Percentiles rank a stretch among this genome's conserved stretches.
Conservation (phyloP, 78 protist genomes). For the Ministeria vibrans region DNA sequence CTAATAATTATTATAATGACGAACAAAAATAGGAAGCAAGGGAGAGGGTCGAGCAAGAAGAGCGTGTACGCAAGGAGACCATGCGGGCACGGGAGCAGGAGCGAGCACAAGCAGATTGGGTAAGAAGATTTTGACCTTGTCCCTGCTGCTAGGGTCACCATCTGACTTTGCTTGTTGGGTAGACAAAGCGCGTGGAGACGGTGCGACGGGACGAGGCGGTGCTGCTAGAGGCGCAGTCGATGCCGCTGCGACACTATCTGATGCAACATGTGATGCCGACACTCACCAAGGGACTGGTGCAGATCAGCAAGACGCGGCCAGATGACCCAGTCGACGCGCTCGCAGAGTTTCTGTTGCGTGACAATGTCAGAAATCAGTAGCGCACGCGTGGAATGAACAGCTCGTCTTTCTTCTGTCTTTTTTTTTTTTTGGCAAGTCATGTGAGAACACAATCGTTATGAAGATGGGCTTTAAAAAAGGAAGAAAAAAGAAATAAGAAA, state of each 20-base stretch:
- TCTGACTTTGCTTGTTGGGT: too few species aligned
- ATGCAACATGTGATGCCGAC: conserved; percentile 60
- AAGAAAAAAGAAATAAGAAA: too few species aligned
- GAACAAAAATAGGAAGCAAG: not conserved
- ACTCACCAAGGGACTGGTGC: conserved; percentile 51
- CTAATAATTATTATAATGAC: too few species aligned
- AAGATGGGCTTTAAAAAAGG: too few species aligned
- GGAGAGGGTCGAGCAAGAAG: not conserved
- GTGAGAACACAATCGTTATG: too few species aligned
- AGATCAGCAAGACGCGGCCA: conserved; percentile 57
- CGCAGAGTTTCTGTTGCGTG: conserved; percentile 56
- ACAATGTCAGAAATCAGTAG: too few species aligned
- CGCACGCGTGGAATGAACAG: too few species aligned
- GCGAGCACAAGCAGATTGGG: not conserved
- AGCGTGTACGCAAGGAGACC: not conserved
- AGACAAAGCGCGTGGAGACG: not conserved
- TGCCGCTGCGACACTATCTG: conserved; percentile 41
- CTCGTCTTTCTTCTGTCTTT: too few species aligned
- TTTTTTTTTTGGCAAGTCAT: too few species aligned
- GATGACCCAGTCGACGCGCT: conserved; percentile 71
- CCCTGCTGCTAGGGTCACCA: not conserved
- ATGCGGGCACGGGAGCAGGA: not conserved
- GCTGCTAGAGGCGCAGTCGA: conserved; percentile 31
- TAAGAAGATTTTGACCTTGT: not conserved
- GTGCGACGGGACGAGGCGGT: conserved; percentile 20